phyloP scores from a whole-genome alignment of 495 filamentous ascomycete species.

The Talaromyces wortmannii region DNA sequence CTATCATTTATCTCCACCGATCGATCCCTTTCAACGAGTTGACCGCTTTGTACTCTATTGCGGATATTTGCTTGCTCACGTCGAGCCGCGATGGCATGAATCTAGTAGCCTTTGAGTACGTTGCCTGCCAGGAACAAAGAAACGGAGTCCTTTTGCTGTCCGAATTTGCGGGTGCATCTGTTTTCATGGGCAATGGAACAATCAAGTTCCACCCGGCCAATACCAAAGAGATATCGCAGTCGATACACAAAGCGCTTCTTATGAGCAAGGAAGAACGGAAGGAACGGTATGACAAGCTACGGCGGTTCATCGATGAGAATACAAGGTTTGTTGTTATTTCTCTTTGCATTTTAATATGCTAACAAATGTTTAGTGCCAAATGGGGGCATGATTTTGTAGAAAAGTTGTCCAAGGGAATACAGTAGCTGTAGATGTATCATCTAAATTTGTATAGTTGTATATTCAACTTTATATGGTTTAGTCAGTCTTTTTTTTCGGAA shows the following conservation, averaged over 20 bases:
- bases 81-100: constrained; percentile 98
- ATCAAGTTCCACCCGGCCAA: constrained; percentile 91
- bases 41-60: constrained; percentile 84
- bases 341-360: not conserved
- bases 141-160: constrained; percentile 89
- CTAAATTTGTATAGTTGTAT: not conserved
- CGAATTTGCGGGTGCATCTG: constrained; percentile 86
- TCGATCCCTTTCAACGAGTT: constrained; percentile 84
- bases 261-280: constrained; percentile 73
- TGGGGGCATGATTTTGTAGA: constrained; percentile 32
- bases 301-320: constrained; percentile 81
- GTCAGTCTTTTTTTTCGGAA: no score
- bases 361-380: constrained; percentile 18
- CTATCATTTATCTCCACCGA: constrained; percentile 91
- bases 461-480: no score
- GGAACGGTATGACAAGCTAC: constrained; percentile 70
- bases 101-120: constrained; percentile 92
- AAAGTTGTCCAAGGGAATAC: constrained; percentile 13
- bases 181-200: constrained; percentile 70
- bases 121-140: constrained; percentile 75
- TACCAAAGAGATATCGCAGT: constrained; percentile 77
- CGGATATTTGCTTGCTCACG: constrained; percentile 82
- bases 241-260: constrained; percentile 77
- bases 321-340: constrained; percentile 50
- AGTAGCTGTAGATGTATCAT: not conserved